Conservation (phyloP, 176 grass and related monocot species). For the Aegilops longissima region DNA sequence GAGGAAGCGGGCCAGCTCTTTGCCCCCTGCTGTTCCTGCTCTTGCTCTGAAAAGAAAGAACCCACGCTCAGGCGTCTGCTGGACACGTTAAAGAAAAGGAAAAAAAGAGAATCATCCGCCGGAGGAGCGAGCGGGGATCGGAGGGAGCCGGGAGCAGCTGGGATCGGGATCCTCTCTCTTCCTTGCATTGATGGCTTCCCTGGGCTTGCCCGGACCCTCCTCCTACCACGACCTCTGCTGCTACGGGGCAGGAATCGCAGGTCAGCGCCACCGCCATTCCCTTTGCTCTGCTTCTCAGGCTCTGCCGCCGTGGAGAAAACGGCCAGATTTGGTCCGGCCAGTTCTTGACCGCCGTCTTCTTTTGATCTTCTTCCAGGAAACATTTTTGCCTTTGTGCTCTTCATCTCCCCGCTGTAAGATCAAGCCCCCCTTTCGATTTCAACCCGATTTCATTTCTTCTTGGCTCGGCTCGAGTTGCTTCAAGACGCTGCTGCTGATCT, state of each 20-base stretch:
- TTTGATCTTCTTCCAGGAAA: slow-evolving; percentile 68
- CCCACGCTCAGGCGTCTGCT: background rate
- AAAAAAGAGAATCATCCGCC: background rate
- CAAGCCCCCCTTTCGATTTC: background rate
- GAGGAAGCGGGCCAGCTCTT: background rate
- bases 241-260: slow-evolving; percentile 83
- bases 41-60: background rate
- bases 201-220: background rate
- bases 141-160: background rate
- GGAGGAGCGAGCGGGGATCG: background rate
- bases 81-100: no score
- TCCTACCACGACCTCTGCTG: slow-evolving; percentile 60
- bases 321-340: background rate
- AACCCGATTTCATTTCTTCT: background rate
- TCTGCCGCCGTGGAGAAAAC: background rate
- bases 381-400: slow-evolving; percentile 85
- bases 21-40: background rate
- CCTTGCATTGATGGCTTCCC: slow-evolving; percentile 36
- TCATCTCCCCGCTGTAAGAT: slow-evolving; percentile 87
- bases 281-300: background rate
- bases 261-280: slow-evolving; percentile 11
- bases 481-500: background rate
- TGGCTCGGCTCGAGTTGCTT: background rate
- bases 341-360: background rate
- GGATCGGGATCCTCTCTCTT: background rate